Base-by-base conservation (phyloP, 305 asterid genomes). In the Galium porrigens region DNA sequence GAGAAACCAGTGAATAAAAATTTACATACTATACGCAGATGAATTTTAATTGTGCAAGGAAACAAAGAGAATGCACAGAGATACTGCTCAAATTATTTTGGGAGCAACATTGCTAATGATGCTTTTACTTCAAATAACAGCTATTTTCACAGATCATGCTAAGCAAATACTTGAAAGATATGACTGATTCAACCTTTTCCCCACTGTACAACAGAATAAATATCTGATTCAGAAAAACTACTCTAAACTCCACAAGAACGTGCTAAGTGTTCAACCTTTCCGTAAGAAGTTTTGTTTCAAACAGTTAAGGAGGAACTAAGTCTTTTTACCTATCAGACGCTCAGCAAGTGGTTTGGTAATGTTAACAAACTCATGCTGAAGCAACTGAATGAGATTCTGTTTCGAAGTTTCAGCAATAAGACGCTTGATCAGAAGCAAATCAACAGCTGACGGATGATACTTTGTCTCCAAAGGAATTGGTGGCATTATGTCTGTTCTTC, bases 391-490 rank as follows among this genome's bases (percentile, higher is more conserved):
- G 64, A 89, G 87, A 64, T 77, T 78, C 72, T 68, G 85, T 76
- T 80, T 87, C 53, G 94, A 76, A 64, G 92, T 89, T 76, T 89
- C 95, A 8, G 90, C 76, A 66, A 87, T 89, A 71, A 89, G 97
- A 68, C 92, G 82, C 81, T 87, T 89, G 72, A 89, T 87, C 82
- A 89, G 81, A 72, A 89, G 95, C 74, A 89, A 82, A 79, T 87
- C 97, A 70, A 89, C 97, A 41, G 94, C 97, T 36, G 97, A 89
- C 20, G 97, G 97, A 84, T 87, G 97, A 74, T 82, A 85, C 74
- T 85, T 87, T 61, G 97, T 89, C 78, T 89, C 95, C 74, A 81
- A 81, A 65, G 97, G 97, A 81, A 87, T 83, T 12, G 95, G 90
- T 67, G 97, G 97, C 97, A 89, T 87, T 73, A 89, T 74, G 65